Evolutionary conservation across 192 early-diverging fungal genomes (phyloP).

Genomic region (Kappamyces sp.): DNA sequence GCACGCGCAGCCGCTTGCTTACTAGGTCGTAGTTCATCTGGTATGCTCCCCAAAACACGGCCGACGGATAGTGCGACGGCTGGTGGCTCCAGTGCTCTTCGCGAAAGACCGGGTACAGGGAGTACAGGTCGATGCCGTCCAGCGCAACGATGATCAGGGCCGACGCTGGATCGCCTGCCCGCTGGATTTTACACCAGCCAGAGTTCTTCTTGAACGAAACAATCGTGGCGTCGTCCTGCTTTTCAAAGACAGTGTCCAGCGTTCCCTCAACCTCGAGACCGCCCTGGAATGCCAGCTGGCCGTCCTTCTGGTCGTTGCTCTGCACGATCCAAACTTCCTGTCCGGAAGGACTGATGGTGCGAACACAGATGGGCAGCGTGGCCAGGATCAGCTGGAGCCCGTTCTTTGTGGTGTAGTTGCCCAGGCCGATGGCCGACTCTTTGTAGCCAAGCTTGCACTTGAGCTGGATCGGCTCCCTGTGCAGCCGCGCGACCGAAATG

Average conservation of each 20-base stretch:
- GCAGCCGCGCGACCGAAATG: constrained; percentile 17
- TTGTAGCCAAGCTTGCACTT: constrained; percentile 50
- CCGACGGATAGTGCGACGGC: constrained; percentile 13
- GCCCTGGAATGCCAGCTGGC: constrained; percentile 59
- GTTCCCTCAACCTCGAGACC: constrained; percentile 32
- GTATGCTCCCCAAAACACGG: constrained; percentile 29
- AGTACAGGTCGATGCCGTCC: constrained; percentile 29
- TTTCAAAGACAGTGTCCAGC: constrained; percentile 20
- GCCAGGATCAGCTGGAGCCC: constrained; percentile 51
- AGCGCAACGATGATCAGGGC: constrained; percentile 25
- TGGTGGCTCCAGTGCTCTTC: constrained; percentile 30
- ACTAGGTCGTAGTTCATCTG: constrained; percentile 13
- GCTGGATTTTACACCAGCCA: constrained; percentile 25
- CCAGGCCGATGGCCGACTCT: constrained; percentile 56
- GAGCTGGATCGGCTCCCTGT: constrained; percentile 22
- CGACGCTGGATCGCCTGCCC: constrained; percentile 1
- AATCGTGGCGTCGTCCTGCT: constrained; percentile 19
- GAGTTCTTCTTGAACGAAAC: constrained; percentile 28
- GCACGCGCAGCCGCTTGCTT: not conserved
- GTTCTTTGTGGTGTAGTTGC: constrained; percentile 47
- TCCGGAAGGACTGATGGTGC: constrained; percentile 20
- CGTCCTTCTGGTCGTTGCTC: constrained; percentile 34
- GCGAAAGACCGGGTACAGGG: constrained; percentile 46
- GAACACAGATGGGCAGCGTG: constrained; percentile 51
- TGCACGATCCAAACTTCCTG: constrained; percentile 64